phyloP scores from a whole-genome alignment of 2,329 filamentous ascomycete species.

The Gnomoniopsis smithogilvyi region DNA sequence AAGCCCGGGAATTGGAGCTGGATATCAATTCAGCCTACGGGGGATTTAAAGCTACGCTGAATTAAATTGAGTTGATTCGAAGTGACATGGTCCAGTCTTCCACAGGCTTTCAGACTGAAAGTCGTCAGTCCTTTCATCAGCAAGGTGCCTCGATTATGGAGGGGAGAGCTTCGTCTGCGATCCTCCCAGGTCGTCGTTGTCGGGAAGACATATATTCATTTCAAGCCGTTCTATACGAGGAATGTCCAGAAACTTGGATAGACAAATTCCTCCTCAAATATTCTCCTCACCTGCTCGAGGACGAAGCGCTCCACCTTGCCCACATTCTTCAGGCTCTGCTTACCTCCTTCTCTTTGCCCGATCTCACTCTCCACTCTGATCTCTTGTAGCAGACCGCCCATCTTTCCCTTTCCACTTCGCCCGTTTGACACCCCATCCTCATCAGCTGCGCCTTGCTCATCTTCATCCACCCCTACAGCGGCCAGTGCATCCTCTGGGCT shows the following conservation, averaged over 20 bases:
- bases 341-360: constrained; percentile 83
- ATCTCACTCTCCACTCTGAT: constrained; percentile 98
- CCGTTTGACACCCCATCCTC: constrained; percentile 29
- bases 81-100: too few species aligned
- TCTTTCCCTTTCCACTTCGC: constrained; percentile 37
- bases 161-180: background rate
- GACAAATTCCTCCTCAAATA: constrained; percentile 98
- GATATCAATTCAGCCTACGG: constrained; percentile 94
- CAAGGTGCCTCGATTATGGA: background rate
- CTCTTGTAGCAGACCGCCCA: constrained; percentile 82
- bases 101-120: background rate
- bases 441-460: constrained; percentile 20
- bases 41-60: constrained; percentile 81
- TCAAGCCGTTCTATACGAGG: constrained; percentile 58
- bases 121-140: background rate
- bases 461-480: constrained; percentile 54
- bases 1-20: constrained; percentile 83
- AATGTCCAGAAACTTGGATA: constrained; percentile 99
- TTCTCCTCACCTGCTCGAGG: constrained; percentile 89
- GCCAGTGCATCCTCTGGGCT: constrained; percentile 86
- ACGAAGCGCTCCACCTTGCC: constrained; percentile 98
- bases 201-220: background rate
- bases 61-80: constrained; percentile 33
- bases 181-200: too few species aligned
- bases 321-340: constrained; percentile 96